Evolutionary conservation across 257 asterid species (phyloP).

Genomic region (Leptodermis oblonga): DNA sequence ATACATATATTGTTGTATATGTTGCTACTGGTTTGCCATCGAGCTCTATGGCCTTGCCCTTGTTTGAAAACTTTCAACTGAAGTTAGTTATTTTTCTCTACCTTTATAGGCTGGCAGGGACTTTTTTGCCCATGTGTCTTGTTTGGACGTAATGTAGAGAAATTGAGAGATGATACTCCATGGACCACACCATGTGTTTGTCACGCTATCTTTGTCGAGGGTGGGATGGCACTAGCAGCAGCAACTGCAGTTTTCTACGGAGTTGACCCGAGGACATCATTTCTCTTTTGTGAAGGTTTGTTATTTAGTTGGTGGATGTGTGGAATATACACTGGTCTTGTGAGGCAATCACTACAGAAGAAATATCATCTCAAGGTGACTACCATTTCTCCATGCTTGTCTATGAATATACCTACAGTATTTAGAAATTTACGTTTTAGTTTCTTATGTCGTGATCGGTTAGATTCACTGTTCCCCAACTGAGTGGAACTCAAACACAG

Average conservation of each 20-base stretch:
- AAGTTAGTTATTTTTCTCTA: constrained; percentile 10
- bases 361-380: constrained; percentile 97
- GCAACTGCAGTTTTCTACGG: constrained; percentile 71
- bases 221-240: constrained; percentile 80
- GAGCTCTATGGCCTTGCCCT: not conserved
- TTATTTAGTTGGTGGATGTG: constrained; percentile 99
- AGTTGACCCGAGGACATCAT: constrained; percentile 80
- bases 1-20: not conserved
- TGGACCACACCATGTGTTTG: constrained; percentile 92
- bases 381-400: constrained; percentile 9
- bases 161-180: constrained; percentile 77
- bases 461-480: not conserved
- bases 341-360: constrained; percentile 82
- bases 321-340: constrained; percentile 90
- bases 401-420: not conserved
- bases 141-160: constrained; percentile 84
- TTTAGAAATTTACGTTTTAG: not conserved
- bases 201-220: constrained; percentile 88
- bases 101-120: constrained; percentile 67
- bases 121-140: constrained; percentile 95
- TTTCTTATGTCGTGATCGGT: not conserved
- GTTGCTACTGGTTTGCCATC: not conserved
- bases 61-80: not conserved
- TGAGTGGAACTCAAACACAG: not conserved
- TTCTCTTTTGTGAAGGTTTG: constrained; percentile 84